Base-by-base conservation (phyloP, 1,284 basidiomycete genomes). In the Bjerkandera adusta region DNA sequence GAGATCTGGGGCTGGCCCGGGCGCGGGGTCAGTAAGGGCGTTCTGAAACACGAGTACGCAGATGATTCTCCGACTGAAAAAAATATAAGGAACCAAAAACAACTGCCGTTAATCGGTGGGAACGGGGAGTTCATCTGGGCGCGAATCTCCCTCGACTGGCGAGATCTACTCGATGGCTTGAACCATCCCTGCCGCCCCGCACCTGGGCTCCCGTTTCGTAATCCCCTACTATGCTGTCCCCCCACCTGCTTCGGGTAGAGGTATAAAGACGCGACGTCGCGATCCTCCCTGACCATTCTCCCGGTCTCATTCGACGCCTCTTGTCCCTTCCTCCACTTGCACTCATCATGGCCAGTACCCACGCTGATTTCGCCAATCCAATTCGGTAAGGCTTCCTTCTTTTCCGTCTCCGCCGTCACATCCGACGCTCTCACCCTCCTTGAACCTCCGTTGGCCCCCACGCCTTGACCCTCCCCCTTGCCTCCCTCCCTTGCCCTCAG, bases 171-270 rank as follows among this genome's bases (percentile, higher is more conserved):
- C 45, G 45, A 47, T 42, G 32, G 38, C 25, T 27, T 41, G n/a
- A 27, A 10, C 13, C 25, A 16, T 5, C 16, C 11, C 27, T 24
- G 26, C 36, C 35, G 45, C 39, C 45, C 39, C 29, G 12, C 36
- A 22, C 46, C 34, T 29, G 40, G 33, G 22, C 29, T 26, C 32
- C 21, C 29, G 46, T 48, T 48, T 48, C 46, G 46, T 48, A 48
- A 48, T 48, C 35, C 30, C 46, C 32, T 29, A 43, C 25, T 26
- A 26, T 34, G 15, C 16, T 6, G 7, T 8, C 26, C 13, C 16
- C 11, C 22, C n/a, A 21, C 39, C 27, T 11, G 13, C 37, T 36
- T 41, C 26, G 26, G 26, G n/a, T 34, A 3, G 25, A 43, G 34
- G 46, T 48, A 48, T 48, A 48, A 48, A 48, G 46, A 37, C 22